Conservation (phyloP, 163 green algal species). For the Coccomyxa subellipsoidea region DNA sequence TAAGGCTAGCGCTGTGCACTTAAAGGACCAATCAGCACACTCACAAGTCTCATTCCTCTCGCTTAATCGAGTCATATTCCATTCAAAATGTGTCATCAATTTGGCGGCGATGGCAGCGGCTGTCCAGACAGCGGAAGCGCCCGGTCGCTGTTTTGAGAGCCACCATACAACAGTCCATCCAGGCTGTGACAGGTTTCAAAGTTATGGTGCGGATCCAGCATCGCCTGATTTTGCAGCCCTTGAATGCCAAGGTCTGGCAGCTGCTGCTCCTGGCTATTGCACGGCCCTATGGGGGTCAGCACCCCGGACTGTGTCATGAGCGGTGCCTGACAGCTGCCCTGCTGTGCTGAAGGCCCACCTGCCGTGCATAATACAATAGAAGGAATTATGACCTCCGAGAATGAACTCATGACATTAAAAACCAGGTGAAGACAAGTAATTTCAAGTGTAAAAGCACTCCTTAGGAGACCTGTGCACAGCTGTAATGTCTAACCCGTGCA, state of each 20-base stretch:
- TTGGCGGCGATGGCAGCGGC: too few species aligned
- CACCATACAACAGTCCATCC: not conserved
- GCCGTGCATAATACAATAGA: too few species aligned
- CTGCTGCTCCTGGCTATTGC: not conserved
- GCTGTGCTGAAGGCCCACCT: not conserved
- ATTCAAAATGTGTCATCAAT: not conserved
- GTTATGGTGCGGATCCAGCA: not conserved
- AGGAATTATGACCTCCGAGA: too few species aligned
- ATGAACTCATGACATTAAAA: too few species aligned
- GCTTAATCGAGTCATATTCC: not conserved
- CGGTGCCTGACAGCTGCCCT: not conserved
- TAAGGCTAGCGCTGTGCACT: too few species aligned
- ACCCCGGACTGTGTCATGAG: not conserved
- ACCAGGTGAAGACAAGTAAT: too few species aligned
- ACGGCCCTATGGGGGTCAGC: too few species aligned
- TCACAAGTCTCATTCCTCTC: too few species aligned
- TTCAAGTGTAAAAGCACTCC: too few species aligned
- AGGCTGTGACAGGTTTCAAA: not conserved
- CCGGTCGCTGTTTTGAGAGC: not conserved
- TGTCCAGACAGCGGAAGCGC: not conserved
- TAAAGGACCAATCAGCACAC: too few species aligned
- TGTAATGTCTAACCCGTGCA: too few species aligned
- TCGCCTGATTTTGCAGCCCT: not conserved
- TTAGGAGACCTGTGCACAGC: too few species aligned
- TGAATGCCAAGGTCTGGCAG: not conserved